phyloP scores from a whole-genome alignment of 148 eudicot species.

The Dianthus caryophyllus region DNA sequence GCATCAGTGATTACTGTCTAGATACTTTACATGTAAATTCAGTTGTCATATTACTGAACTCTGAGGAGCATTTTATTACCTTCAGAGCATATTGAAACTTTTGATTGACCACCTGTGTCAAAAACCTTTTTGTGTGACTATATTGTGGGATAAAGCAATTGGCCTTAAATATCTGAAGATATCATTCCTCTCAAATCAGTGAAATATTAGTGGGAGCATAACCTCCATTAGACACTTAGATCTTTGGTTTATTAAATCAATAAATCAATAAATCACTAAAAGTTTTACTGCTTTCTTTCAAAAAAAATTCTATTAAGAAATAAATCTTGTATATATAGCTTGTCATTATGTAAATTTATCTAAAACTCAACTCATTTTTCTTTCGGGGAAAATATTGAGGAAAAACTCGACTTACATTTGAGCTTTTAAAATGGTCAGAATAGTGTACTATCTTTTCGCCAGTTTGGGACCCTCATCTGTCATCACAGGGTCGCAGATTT shows the following conservation, averaged over 20 bases:
- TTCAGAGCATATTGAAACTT: background rate
- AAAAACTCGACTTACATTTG: background rate
- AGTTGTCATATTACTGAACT: background rate
- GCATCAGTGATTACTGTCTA: background rate
- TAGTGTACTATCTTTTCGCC: background rate
- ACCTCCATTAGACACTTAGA: background rate
- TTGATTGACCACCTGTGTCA: background rate
- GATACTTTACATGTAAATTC: background rate
- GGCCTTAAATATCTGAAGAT: background rate
- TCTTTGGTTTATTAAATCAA: background rate
- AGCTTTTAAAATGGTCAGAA: background rate
- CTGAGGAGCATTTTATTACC: conserved; percentile 1
- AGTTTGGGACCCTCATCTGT: background rate
- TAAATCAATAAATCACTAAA: background rate
- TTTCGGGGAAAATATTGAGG: no score
- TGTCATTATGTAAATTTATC: background rate
- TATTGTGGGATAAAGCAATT: background rate
- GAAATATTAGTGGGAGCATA: background rate
- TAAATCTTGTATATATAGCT: background rate
- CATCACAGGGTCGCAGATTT: background rate
- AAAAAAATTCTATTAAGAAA: background rate
- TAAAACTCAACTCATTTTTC: background rate
- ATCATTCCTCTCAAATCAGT: background rate
- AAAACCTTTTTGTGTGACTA: background rate
- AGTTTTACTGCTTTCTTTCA: background rate